These are phyloP conservation scores for Sporothrix luriei DNA, from an alignment of 2,329 filamentous ascomycete species.

Conservation along the genomic window DNA sequence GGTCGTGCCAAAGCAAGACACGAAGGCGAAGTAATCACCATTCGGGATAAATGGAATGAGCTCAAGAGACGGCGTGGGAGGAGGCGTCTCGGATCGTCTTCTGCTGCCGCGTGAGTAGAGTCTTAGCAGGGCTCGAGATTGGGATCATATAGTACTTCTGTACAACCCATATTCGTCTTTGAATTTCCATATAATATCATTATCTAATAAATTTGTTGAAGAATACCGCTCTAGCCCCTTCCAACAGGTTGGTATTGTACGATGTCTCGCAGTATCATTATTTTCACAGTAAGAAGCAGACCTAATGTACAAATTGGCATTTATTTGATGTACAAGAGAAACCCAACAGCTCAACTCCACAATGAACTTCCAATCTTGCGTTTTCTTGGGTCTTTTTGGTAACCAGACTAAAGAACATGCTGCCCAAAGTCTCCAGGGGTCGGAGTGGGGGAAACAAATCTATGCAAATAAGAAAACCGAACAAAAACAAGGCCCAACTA, in stretches of 20 bases:
- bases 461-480: neutral
- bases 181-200: neutral
- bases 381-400: neutral
- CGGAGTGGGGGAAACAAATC: neutral
- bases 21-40: slow-evolving; percentile 50
- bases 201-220: slow-evolving; percentile 1
- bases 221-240: neutral
- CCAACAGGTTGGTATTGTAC: neutral
- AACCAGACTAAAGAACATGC: slow-evolving; percentile 10
- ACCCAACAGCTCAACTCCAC: neutral
- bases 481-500: neutral
- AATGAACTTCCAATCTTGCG: neutral
- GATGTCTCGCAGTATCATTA: neutral
- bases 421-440: neutral
- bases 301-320: neutral
- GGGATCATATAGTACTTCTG: too few relatives aligned
- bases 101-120: slow-evolving; percentile 4
- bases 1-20: slow-evolving; percentile 50
- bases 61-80: slow-evolving; percentile 43
- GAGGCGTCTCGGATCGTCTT: slow-evolving; percentile 27
- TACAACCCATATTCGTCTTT: too few relatives aligned
- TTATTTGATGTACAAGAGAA: neutral
- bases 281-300: neutral
- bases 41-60: slow-evolving; percentile 49
- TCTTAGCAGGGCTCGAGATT: too few relatives aligned